Evolutionary conservation across 139 green algal species (phyloP), one percentile per base, ranked within the genome.

Genomic region (Trebouxia sp.): DNA sequence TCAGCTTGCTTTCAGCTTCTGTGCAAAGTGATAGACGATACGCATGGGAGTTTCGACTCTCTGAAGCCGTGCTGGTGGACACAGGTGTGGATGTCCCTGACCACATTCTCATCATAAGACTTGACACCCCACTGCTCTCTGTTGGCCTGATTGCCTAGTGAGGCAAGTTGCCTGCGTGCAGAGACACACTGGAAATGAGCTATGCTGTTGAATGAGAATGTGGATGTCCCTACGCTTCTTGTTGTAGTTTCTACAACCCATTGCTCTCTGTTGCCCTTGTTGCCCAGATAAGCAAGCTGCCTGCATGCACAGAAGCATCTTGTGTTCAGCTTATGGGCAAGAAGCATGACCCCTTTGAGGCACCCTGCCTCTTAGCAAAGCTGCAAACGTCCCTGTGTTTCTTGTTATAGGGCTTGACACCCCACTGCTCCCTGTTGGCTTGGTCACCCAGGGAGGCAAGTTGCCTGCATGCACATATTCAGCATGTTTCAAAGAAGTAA

Each of bases 71-170:
- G n/a, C n/a, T n/a, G n/a, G n/a, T n/a, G n/a, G n/a, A n/a, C 83
- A 85, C 98, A 99, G 35, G 86, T 84, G 87, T 96, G 93, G 26
- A 93, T 98, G 87, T 98, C 92, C 28, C 97, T 90, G 4, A 85
- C 85, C 56, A n/a, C n/a, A n/a, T 86, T 89, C 88, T 99, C 95
- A 58, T 89, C 39, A 84, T 98, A 99, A 1, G 83, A 37, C 7
- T 85, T 41, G 20, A 97, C 85, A 43, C 92, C 94, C 89, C 90
- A 93, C 51, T 79, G 75, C 86, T 91, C 83, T 12, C 50, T 69
- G 65, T 65, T 82, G 1, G 94, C 92, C 0, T 78, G 56, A 77
- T 85, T 85, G 41, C 96, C 96, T 41, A 98, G 86, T 28, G 84
- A 88, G 10, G 93, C 93, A 55, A 99, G 91, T 28, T 88, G 82